A percentile compares a stretch with the other conserved stretches of the same genome.
Evolutionary conservation across 2,329 filamentous ascomycete genomes (phyloP).

Genomic region (Aspergillus floridensis): DNA sequence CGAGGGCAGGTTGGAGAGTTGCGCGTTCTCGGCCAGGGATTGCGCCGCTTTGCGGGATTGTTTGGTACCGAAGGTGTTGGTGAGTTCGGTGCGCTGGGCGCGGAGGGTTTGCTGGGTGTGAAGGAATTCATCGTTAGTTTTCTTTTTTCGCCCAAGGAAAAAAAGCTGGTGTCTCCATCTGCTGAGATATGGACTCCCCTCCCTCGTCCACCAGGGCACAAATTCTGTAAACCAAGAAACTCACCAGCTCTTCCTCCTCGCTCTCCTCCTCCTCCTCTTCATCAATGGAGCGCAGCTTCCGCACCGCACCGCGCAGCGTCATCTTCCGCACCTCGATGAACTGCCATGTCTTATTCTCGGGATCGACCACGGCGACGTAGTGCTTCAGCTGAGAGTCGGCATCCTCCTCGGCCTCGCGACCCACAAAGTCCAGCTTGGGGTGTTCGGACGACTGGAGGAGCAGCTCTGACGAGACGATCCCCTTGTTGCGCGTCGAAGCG

Average conservation of each 20-base stretch:
- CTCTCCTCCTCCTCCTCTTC: conserved; percentile 30
- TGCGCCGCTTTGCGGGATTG: conserved; percentile 50
- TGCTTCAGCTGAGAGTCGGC: conserved; percentile 56
- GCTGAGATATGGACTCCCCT: too few species aligned
- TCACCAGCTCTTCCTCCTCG: conserved; percentile 31
- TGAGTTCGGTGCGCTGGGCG: conserved; percentile 43
- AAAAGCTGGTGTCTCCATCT: too few species aligned
- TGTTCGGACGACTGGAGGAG: conserved; percentile 62
- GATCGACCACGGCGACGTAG: conserved; percentile 62
- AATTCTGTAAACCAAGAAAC: neutral
- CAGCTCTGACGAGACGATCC: conserved; percentile 47
- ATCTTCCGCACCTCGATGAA: conserved; percentile 55
- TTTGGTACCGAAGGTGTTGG: conserved; percentile 51
- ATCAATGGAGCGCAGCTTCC: conserved; percentile 27
- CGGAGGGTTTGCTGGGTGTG: conserved; percentile 36
- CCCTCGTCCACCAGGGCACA: too few species aligned
- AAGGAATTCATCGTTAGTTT: neutral
- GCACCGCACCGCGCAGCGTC: conserved; percentile 51
- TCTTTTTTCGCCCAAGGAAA: too few species aligned
- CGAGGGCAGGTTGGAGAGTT: conserved; percentile 41
- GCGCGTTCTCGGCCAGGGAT: conserved; percentile 48
- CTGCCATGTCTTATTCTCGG: conserved; percentile 51
- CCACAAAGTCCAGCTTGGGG: conserved; percentile 59
- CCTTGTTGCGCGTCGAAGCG: conserved; percentile 32
- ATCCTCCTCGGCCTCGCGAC: conserved; percentile 49